Base-by-base conservation (phyloP, 257 asterid species). In the Buddleja alternifolia region DNA sequence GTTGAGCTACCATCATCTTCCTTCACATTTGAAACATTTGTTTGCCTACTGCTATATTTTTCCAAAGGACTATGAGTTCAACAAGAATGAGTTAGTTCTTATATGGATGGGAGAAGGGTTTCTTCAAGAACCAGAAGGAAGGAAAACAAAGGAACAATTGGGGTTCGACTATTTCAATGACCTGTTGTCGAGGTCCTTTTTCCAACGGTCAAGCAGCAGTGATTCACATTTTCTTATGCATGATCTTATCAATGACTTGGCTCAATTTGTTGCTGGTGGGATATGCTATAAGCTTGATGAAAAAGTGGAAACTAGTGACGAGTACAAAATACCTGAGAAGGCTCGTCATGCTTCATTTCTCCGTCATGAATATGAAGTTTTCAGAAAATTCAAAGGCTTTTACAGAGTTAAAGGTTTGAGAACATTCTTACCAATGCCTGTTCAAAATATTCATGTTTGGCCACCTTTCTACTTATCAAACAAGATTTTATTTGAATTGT, bases 91-190 rank as follows among this genome's bases (percentile, higher is more conserved):
- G 69, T 69, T 81, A 10, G 78, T 81, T 10, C 25, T 53, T 11
- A 42, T 78, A 14, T 81, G 86, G 81, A 75, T 78, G 72, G 81
- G 77, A 6, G 83, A 78, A 78, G 83, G 86, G 14, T 81, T 78
- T 60, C 46, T 81, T 39, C 65, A 45, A 37, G 40, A 45, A 36
- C 37, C 50, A 11, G 45, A 23, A n/a, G 73, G 5, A 7, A 4
- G 41, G 37, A 71, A 61, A 65, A 60, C 44, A 12, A 73, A 73
- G 37, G 83, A 77, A 60, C 72, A 74, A 45, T 39, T 55, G 41
- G 86, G 81, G 1, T 36, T 52, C 4, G 75, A 72, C 4, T 81
- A 55, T 45, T 81, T 81, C 59, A 32, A 75, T 15, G 86, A 81
- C 62, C 56, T 81, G 36, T 58, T 75, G 42, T 66, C 74, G 46